Evolutionary conservation across 805 yeast genomes (phyloP), one percentile per base, ranked within the genome.

Genomic region (Spathaspora girioi): DNA sequence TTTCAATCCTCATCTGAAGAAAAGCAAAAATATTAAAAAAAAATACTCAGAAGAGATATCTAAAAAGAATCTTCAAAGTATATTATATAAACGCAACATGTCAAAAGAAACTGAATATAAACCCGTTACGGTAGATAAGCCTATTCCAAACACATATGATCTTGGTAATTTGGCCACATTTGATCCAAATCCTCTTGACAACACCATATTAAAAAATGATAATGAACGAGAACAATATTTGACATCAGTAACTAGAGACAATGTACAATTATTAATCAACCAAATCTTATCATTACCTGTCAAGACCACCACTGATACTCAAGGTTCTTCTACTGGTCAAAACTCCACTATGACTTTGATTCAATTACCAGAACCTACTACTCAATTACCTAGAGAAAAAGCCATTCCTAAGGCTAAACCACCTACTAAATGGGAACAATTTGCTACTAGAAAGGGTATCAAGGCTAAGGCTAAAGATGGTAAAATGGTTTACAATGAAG

Each of bases 371-470:
- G 90, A 82, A 50, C 96, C 97, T 20, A 69, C 79, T 14, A 86
- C 96, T 17, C 80, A 73, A 52, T 76, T 92, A 56, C 99, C 99
- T 50, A 81, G 99, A 78, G 99, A 94, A 69, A 94, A 94, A 74
- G 85, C 97, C 46, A 72, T 94, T 61, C 99, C 99, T 53, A 92
- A 91, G 72, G 84, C 89, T 50, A 94, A 89, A 75, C 86, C 93
- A 50, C 88, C 84, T 60, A 92, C 99, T 58, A 91, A 86, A 74
- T 94, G 99, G 99, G 97, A 94, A 74, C 80, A 81, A 65, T 94
- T 94, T 76, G 99, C 99, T 57, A 87, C 87, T 53, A 89, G 83
- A 79, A 94, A 94, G 75, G 98, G 98, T 63, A 94, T 94, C 67
- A 78, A 87, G 71, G 81, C 96, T 72, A 92, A 89, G 78, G 89